Evolutionary conservation across 352 stramenopile genomes (phyloP), one percentile per base, ranked within the genome.

Genomic region (Thraustochytrium sp.): DNA sequence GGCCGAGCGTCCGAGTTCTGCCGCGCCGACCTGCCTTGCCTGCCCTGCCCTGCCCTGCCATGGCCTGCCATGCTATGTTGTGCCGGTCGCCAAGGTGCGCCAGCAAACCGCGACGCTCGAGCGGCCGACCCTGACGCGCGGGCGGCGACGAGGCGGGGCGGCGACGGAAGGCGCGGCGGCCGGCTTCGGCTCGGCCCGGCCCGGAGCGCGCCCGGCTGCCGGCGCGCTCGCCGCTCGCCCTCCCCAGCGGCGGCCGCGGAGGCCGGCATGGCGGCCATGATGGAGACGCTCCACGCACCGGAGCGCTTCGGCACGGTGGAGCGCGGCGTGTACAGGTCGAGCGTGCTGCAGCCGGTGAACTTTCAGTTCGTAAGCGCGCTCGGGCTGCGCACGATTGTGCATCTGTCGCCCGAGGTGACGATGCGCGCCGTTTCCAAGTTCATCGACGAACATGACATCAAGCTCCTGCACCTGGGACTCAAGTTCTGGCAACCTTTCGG

Each of bases 351-450:
- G 23, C 68, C 68, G 23, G 46, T 80, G 9, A 80, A 64, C 68
- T 80, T 80, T 80, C 31, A 46, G 29, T 80, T 80, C 51, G 48
- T 80, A 44, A 49, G 48, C 26, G 68, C 26, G 18, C 68, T 80
- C 11, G n/a, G 42, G 26, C 68, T 80, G 13, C 76, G 76, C 26
- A 80, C 68, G 11, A 80, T 80, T 26, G 68, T 80, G 5, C 68
- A 80, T 3, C 53, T 80, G 23, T 80, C 68, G 11, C 68, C 68
- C 18, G 68, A 80, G 38, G 44, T 80, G 16, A 80, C 46, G 26
- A 42, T 80, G 5, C 68, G 68, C 34, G 68, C 68, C 0, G 68
- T 80, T 8, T 46, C 44, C 31, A 77, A 62, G 42, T 80, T 80
- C 34, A 75, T 80, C 16, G 16, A 44, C 31, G 68, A 80, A 13